Evolutionary conservation across 106 monocot species (phyloP), one percentile per base, ranked within the genome.

Genomic region (Dendrobium catenatum): DNA sequence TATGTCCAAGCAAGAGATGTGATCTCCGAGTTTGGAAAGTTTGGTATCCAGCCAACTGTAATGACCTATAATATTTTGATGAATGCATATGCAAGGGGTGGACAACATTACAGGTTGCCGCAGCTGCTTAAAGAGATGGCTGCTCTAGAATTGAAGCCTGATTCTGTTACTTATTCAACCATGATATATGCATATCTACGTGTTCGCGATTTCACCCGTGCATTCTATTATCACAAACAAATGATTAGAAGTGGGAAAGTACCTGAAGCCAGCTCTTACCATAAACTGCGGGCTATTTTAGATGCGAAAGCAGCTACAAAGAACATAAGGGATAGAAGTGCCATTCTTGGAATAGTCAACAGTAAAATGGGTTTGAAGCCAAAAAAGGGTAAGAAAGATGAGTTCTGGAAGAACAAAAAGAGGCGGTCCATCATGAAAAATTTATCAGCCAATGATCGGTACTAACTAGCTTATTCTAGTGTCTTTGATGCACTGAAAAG

Each of bases 31-130:
- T 99, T 90, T 81, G 86, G 87, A 56, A 88, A 77, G 83, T 41
- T 91, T 3, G 91, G 93, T 33, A 73, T 99, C 51, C 73, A 73
- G 40, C 93, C 99, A n/a, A 89, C 89, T 16, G 87, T 89, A 20
- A 91, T 99, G 95, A 95, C 95, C 5, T 99, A 95, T 75, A 99
- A 99, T 66, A 99, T 99, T 82, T 84, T 99, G 84, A 99, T 99
- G 86, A 95, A 99, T 89, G 99, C 95, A 29, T 99, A 93, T 87
- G 95, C 89, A 59, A 82, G 90, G 41, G 99, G 99, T 51, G 99
- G 99, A 4, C 99, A 99, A 61, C 99, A 99, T 66, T 83, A 83
- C 76, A 95, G 90, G 78, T 83, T 99, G 64, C 99, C 99, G 16
- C 89, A 89, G 74, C 72, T 99, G 59, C 75, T 99, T 42, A 95